Base-by-base conservation (phyloP, 176 grass and related monocot genomes). In the Aegilops tauschii region DNA sequence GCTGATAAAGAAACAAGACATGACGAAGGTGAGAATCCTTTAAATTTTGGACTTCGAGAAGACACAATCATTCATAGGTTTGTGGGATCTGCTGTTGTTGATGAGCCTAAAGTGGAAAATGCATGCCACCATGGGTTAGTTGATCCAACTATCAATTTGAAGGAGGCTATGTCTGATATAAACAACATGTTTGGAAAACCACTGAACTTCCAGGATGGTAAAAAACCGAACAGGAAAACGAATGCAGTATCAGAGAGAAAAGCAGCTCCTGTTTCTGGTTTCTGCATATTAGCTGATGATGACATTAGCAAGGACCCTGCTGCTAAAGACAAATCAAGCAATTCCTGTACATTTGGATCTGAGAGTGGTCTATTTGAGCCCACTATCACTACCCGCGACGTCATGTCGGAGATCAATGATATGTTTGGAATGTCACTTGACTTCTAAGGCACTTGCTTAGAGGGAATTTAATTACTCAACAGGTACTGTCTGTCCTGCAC, bases 161-260 rank as follows among this genome's bases (percentile, higher is more conserved):
- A 93, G 84, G 95, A 98, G 82, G 91, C 93, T 39, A 98, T 95
- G 95, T 69, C 95, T 88, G 95, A 95, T 20, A 95, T 98, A 89
- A 98, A 98, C 72, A 86, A 30, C 83, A 95, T 95, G 95, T 98
- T 98, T 93, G 93, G 93, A 47, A 91, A 87, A 63, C 95, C 95
- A 78, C 36, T 98, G 35, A 88, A 95, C 79, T 90, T 93, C 82
- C 89, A 95, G 80, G 72, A 47, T 37, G 84, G 91, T 23, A 98
- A 69, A 82, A 80, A 76, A 44, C 85, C 39, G 30, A 91, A 81
- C 32, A 81, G 73, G 72, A 86, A 91, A 86, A 79, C 27, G 21
- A 76, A 83, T 85, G 14, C 65, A 27, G 59, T 78, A 9, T 31
- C 75, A 83, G 73, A 92, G 31, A 88, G 82, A 67, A 87, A 91